Conservation (phyloP, 2,329 filamentous ascomycete genomes). For the Reticulascus tulasneorum region DNA sequence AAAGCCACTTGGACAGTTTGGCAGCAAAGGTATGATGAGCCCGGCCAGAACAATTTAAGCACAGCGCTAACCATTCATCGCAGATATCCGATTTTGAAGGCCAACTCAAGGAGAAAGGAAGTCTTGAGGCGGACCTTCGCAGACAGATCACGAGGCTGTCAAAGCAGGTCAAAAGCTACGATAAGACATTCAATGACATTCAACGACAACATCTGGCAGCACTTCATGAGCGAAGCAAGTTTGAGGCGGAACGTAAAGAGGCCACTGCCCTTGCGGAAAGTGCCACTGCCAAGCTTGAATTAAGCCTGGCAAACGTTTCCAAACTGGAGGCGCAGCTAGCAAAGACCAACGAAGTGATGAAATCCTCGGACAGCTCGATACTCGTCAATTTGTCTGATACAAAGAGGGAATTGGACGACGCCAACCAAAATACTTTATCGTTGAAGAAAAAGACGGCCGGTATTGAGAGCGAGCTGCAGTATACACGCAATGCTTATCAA, state of each 20-base stretch:
- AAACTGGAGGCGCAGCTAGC: conserved; percentile 34
- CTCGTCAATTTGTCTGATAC: conserved; percentile 20
- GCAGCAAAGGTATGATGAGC: conserved; percentile 29
- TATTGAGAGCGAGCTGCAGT: conserved; percentile 48
- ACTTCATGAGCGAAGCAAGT: conserved; percentile 44
- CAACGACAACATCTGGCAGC: conserved; percentile 46
- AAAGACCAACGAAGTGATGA: conserved; percentile 27
- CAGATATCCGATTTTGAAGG: conserved; percentile 34
- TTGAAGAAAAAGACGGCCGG: conserved; percentile 33
- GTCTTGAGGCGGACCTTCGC: conserved; percentile 13
- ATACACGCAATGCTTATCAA: conserved; percentile 56
- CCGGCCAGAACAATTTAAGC: no score
- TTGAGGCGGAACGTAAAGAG: conserved; percentile 43
- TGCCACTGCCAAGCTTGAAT: conserved; percentile 29
- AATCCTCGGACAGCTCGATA: conserved; percentile 32
- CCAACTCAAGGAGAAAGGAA: conserved; percentile 25
- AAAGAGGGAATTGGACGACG: conserved; percentile 34
- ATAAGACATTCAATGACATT: conserved; percentile 38
- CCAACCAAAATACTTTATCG: conserved; percentile 35
- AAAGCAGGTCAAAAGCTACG: conserved; percentile 40
- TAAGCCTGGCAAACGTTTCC: conserved; percentile 30
- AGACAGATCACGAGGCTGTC: conserved; percentile 13
- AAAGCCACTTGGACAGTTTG: conserved; percentile 29
- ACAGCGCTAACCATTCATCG: not conserved
- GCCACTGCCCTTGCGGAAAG: conserved; percentile 32